These are phyloP conservation scores for Mortierella sp. DNA, from an alignment of 371 early-diverging fungal genomes.

Conservation along the genomic window DNA sequence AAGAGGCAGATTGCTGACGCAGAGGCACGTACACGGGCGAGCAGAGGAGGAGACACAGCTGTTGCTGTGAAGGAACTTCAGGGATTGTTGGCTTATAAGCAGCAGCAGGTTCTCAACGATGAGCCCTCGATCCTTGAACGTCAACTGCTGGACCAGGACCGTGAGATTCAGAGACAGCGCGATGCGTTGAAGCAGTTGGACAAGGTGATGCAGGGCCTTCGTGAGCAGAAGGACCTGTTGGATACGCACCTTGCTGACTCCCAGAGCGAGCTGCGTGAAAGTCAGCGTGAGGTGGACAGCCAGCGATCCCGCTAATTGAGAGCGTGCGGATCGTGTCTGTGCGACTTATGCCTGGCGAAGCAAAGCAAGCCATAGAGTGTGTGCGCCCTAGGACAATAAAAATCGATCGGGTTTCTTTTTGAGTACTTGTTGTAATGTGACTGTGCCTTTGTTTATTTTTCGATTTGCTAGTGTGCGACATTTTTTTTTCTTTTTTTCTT, in stretches of 20 bases:
- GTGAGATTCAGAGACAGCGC: slow-evolving; percentile 56
- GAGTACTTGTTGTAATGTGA: not conserved
- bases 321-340: not conserved
- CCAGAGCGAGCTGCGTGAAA: slow-evolving; percentile 52
- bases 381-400: not conserved
- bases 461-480: slow-evolving; percentile 5
- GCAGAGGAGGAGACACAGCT: slow-evolving; percentile 39
- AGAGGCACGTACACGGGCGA: slow-evolving; percentile 36
- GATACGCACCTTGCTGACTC: slow-evolving; percentile 55
- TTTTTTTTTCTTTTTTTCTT: slow-evolving; percentile 4
- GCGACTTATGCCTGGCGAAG: not conserved
- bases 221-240: slow-evolving; percentile 50
- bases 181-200: slow-evolving; percentile 55
- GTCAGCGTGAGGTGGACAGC: slow-evolving; percentile 53
- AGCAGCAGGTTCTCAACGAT: slow-evolving; percentile 51
- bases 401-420: not conserved
- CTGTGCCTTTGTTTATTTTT: slow-evolving; percentile 12
- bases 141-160: slow-evolving; percentile 49
- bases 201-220: slow-evolving; percentile 55
- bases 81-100: slow-evolving; percentile 57
- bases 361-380: not conserved
- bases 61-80: slow-evolving; percentile 38
- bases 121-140: slow-evolving; percentile 47
- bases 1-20: slow-evolving; percentile 55
- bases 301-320: slow-evolving; percentile 29